Evolutionary conservation across 2,329 filamentous ascomycete species (phyloP), one percentile per base, ranked within the genome.

Genomic region (Pseudogymnoascus sp.): DNA sequence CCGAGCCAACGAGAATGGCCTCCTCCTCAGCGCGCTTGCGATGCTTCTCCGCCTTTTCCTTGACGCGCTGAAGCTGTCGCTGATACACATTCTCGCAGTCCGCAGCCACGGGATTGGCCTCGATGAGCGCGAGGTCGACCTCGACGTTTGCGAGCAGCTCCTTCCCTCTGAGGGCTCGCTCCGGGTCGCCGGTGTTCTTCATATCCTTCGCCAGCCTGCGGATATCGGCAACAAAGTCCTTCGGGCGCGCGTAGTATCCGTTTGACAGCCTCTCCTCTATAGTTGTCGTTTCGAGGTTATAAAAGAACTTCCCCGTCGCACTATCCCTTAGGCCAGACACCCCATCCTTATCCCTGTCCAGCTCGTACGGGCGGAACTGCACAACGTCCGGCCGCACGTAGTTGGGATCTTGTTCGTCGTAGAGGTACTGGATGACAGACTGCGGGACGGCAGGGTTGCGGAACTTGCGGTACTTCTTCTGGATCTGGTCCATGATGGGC

Each of bases 261-360:
- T 99, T 97, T 3, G 91, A 95, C 33, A 99, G 78, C n/a, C 94
- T 86, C 71, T 96, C 91, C 75, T 99, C 94, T 59, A 99, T 96
- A 0, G 88, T 92, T 3, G 87, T 87, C 9, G 92, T 89, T 69
- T 97, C 92, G 48, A 99, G 77, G 66, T 99, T 99, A 77, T 96
- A 97, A 72, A 86, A 97, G 72, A 92, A 94, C 71, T 94, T 96
- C 61, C 84, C 84, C 1, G 84, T 89, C 1, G 81, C 80, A 4
- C 83, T 84, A 65, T 97, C 89, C 37, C 84, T 78, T 45, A 99
- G 76, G 13, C 92, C 91, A 38, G 83, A 79, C 9, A 88, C 83
- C 7, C 88, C 92, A 64, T 94, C 82, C 63, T 85, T 85, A 71
- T 99, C 92, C 66, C 83, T 85, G 37, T 83, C 83, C 62, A 91